A percentile compares a stretch with the other conserved stretches of the same genome.
These are phyloP conservation scores for Capsicum baccatum DNA, from an alignment of 257 asterid species.

Conservation along the genomic window DNA sequence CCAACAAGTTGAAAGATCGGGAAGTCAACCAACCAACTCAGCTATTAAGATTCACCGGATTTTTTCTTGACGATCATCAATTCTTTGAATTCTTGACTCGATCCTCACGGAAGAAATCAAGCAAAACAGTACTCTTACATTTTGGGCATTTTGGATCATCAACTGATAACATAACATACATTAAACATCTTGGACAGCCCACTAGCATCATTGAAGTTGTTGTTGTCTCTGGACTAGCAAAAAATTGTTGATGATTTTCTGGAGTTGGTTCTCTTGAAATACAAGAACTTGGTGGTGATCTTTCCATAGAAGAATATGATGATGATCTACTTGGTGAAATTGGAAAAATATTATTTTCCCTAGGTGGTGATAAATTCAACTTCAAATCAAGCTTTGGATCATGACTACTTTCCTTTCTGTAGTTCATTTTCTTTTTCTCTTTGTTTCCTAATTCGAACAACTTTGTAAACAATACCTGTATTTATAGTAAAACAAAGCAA, in stretches of 20 bases:
- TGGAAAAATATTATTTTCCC: neutral
- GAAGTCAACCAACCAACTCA: neutral
- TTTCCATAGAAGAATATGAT: slow-evolving; percentile 12
- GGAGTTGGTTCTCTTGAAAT: slow-evolving; percentile 26
- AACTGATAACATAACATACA: slow-evolving; percentile 32
- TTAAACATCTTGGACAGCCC: slow-evolving; percentile 34
- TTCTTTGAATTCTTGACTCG: slow-evolving; percentile 14
- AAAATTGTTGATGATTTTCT: neutral
- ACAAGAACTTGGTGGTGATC: slow-evolving; percentile 32
- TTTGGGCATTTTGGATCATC: slow-evolving; percentile 31
- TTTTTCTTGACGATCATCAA: neutral
- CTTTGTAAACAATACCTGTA: neutral
- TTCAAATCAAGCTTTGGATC: slow-evolving; percentile 31
- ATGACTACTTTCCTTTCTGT: slow-evolving; percentile 20
- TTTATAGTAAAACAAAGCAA: slow-evolving; percentile 17
- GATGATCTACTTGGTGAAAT: slow-evolving; percentile 27
- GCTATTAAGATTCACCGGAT: neutral
- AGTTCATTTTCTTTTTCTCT: neutral
- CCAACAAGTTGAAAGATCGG: neutral
- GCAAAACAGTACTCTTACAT: slow-evolving; percentile 32
- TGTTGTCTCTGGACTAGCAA: slow-evolving; percentile 12
- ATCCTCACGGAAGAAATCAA: slow-evolving; percentile 31
- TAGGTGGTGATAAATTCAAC: slow-evolving; percentile 35
- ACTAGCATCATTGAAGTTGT: slow-evolving; percentile 23
- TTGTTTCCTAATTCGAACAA: neutral